phyloP scores from a whole-genome alignment of 2,329 filamentous ascomycete species.

The Gremmenia infestans region DNA sequence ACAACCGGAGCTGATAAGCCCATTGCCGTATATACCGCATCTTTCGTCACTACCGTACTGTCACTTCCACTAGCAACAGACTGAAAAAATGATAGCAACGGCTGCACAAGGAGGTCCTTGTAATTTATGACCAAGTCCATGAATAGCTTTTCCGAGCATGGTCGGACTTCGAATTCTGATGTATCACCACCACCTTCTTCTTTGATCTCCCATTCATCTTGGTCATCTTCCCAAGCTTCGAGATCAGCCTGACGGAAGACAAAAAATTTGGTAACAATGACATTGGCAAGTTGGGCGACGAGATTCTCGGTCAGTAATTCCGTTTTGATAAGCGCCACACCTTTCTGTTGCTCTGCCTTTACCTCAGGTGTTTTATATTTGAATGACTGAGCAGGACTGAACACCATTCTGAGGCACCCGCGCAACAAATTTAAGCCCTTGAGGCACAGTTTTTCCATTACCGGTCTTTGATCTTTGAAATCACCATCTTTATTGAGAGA shows the following conservation, averaged over 20 bases:
- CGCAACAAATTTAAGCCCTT: constrained; percentile 79
- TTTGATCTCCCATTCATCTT: constrained; percentile 90
- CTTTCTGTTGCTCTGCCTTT: constrained; percentile 69
- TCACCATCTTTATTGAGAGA: constrained; percentile 41
- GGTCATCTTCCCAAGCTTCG: constrained; percentile 88
- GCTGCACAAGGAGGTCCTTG: constrained; percentile 74
- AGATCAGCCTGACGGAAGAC: constrained; percentile 81
- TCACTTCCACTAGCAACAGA: constrained; percentile 61
- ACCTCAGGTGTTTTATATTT: constrained; percentile 71
- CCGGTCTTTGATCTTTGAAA: constrained; percentile 50
- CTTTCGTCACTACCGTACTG: constrained; percentile 74
- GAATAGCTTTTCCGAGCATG: constrained; percentile 91
- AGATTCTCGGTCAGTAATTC: constrained; percentile 73
- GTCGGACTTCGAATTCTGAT: constrained; percentile 90
- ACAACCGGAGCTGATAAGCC: constrained; percentile 78
- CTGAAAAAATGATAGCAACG: constrained; percentile 77
- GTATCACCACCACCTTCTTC: constrained; percentile 81
- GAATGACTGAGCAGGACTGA: constrained; percentile 75
- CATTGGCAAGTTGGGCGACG: constrained; percentile 75
- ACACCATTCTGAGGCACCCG: constrained; percentile 79
- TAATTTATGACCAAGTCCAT: constrained; percentile 86
- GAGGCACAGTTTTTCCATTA: constrained; percentile 74
- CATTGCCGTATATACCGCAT: constrained; percentile 91
- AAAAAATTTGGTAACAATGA: constrained; percentile 82
- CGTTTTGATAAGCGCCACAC: constrained; percentile 63